Percentiles rank a stretch among this genome's conserved stretches.
These are phyloP conservation scores for Rubia tinctorum DNA, from an alignment of 305 asterid species.

Conservation along the genomic window DNA sequence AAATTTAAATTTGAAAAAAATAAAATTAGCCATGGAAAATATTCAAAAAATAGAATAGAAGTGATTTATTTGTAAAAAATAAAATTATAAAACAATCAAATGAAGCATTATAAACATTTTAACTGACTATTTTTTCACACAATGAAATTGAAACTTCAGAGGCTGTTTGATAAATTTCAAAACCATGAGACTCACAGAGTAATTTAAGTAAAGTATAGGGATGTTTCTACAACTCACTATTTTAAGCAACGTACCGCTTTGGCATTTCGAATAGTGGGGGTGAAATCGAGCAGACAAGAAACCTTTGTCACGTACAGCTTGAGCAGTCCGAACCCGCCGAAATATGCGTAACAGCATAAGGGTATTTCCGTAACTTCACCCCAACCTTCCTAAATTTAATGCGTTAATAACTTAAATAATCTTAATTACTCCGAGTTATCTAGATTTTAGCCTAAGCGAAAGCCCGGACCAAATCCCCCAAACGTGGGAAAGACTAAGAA, in stretches of 20 bases:
- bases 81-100: too few relatives aligned
- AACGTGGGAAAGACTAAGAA: constrained; percentile 39
- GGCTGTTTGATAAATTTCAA: background rate
- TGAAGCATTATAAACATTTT: too few relatives aligned
- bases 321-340: constrained; percentile 6
- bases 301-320: constrained; percentile 2
- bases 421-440: constrained; percentile 3
- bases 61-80: too few relatives aligned
- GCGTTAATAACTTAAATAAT: background rate
- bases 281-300: constrained; percentile 5
- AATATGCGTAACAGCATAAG: background rate
- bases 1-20: too few relatives aligned
- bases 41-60: too few relatives aligned
- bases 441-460: constrained; percentile 17
- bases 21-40: too few relatives aligned
- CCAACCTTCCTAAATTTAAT: background rate
- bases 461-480: constrained; percentile 48
- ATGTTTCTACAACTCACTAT: background rate
- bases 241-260: constrained; percentile 8
- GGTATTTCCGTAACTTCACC: constrained; percentile 8
- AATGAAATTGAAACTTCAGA: too few relatives aligned
- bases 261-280: constrained; percentile 14
- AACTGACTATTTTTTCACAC: too few relatives aligned
- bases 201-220: background rate
- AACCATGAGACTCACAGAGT: background rate